Evolutionary conservation across 2,329 filamentous ascomycete genomes (phyloP).

Genomic region (Pseudopithomyces chartarum): DNA sequence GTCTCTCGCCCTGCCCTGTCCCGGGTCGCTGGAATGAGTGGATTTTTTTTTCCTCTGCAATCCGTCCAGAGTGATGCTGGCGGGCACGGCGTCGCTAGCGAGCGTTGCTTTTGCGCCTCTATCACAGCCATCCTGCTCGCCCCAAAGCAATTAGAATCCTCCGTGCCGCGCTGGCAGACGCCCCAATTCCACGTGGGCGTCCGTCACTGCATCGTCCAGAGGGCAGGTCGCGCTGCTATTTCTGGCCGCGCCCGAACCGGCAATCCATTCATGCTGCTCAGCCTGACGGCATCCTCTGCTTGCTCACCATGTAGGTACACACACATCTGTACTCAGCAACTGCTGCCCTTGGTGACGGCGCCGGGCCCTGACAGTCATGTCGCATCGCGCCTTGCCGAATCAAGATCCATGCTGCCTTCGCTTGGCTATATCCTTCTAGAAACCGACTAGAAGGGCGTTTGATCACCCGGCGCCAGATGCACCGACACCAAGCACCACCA

Average conservation of each 20-base stretch:
- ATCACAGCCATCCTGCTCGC: conserved; percentile 7
- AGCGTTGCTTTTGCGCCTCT: conserved; percentile 29
- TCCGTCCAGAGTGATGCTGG: not conserved
- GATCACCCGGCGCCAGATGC: conserved; percentile 22
- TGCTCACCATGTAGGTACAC: not conserved
- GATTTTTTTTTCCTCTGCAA: conserved; percentile 11
- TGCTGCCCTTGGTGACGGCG: not conserved
- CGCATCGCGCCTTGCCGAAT: conserved; percentile 16
- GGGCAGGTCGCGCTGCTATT: not conserved
- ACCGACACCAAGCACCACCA: not conserved
- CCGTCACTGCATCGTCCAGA: not conserved
- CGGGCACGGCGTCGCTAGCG: conserved; percentile 14
- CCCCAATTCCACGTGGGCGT: conserved; percentile 30
- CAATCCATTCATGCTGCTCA: conserved; percentile 13
- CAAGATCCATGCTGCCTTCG: conserved; percentile 15
- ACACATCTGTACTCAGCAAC: not conserved
- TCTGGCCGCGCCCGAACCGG: not conserved
- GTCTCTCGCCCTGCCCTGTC: conserved; percentile 26
- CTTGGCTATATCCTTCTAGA: conserved; percentile 35
- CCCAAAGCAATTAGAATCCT: not conserved
- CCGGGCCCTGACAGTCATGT: not conserved
- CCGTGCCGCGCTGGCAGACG: conserved; percentile 14
- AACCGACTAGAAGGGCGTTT: conserved; percentile 33
- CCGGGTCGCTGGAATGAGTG: conserved; percentile 37
- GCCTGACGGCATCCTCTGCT: not conserved